Conservation (phyloP, 2,329 filamentous ascomycete genomes). For the Botrytis cinerea region DNA sequence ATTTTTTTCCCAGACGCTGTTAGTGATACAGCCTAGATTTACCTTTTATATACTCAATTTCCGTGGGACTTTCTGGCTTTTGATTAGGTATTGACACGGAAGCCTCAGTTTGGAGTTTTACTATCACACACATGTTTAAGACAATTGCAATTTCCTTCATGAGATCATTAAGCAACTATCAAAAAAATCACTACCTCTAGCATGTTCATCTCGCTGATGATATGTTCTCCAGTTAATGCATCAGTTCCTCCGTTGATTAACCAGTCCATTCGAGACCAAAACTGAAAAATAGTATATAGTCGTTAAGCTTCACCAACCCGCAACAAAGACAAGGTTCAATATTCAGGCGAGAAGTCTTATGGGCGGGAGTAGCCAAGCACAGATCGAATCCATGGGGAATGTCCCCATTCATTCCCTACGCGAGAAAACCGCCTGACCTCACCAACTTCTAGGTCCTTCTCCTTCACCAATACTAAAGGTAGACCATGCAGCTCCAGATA, state of each 20-base stretch:
- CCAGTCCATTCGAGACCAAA: too few species aligned
- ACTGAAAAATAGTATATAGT: not conserved
- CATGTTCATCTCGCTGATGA: not conserved
- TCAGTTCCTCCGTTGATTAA: too few species aligned
- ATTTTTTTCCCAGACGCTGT: not conserved
- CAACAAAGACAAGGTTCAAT: not conserved
- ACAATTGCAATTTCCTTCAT: too few species aligned
- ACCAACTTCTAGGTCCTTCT: not conserved
- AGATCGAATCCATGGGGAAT: not conserved
- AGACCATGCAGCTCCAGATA: constrained; percentile 5
- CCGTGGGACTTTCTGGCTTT: not conserved
- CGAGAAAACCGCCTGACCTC: not conserved
- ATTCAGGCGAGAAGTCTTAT: too few species aligned
- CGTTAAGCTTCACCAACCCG: too few species aligned
- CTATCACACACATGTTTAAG: too few species aligned
- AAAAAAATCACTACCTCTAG: not conserved
- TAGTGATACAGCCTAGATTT: not conserved
- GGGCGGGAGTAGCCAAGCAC: not conserved
- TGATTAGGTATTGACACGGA: not conserved
- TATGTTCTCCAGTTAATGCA: not conserved
- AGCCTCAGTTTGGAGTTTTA: not conserved
- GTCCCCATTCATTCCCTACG: constrained; percentile 4
- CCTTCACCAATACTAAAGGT: not conserved
- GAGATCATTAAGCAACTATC: not conserved
- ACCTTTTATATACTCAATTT: not conserved